Base-by-base conservation (phyloP, 73 alveolate genomes). In the Paramecium octaurelia region DNA sequence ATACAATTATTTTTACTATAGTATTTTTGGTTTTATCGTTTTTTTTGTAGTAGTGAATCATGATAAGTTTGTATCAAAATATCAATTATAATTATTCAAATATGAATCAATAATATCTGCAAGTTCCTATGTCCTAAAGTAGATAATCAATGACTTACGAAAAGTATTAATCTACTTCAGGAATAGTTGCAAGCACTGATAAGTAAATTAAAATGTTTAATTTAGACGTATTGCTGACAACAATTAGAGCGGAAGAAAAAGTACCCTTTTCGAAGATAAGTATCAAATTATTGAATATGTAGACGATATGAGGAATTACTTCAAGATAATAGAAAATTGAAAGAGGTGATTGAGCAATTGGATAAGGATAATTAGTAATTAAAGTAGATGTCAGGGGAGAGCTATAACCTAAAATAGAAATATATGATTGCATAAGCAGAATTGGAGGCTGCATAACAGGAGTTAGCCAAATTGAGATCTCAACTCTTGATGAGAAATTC, bases 231-330 rank as follows among this genome's bases (percentile, higher is more conserved):
- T 48, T 12, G 3, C 0, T 12, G 60, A 48, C 2, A 48, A 48
- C 12, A 48, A 48, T 48, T 48, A 12, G 60, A 48, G 23, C 5
- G 20, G 23, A 12, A 48, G 60, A 48, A 48, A 48, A 48, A 48
- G 60, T 48, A 48, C 60, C 12, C 60, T 48, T 12, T 48, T 48
- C 4, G 23, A n/a, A 48, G 90, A 77, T 31, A 77, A 48, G 23
- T 48, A 16, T 48, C 23, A 12, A 48, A 48, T 48, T 48, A 48
- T 48, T 48, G 29, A 27, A 27, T 35, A 48, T 48, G 23, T 44
- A 77, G 90, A 42, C 90, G 90, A 77, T 77, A 77, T 77, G 90
- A 77, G 8, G 90, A 77, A 21, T n/a, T 77, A 59, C 29, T 77
- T 7, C 4, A 35, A 31, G 90, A 77, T 38, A 77, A 77, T 31